Conservation (phyloP, 2,329 filamentous ascomycete species). For the Cercospora zeae-maydis region DNA sequence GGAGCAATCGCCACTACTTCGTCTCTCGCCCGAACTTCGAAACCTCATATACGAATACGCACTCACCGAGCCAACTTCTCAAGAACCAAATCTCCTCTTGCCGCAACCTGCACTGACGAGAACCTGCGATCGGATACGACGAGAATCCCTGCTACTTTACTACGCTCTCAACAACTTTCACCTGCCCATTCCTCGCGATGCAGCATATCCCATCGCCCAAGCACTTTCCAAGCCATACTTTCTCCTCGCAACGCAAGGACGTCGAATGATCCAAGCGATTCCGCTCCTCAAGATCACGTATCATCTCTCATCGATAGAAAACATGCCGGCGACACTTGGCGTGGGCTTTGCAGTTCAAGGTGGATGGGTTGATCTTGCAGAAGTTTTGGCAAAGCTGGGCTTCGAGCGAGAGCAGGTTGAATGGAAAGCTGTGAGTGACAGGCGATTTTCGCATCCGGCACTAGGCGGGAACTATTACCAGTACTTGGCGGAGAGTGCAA, state of each 20-base stretch:
- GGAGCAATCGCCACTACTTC: slow-evolving; percentile 11
- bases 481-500: slow-evolving; percentile 15
- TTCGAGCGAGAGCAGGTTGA: slow-evolving; percentile 8
- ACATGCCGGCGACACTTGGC: slow-evolving; percentile 2
- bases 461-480: slow-evolving; percentile 14
- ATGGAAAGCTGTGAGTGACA: slow-evolving; percentile 10
- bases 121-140: slow-evolving; percentile 21
- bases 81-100: background rate
- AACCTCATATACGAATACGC: slow-evolving; percentile 20
- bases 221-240: background rate
- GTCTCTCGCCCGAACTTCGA: slow-evolving; percentile 15
- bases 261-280: background rate
- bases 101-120: slow-evolving; percentile 8
- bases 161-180: slow-evolving; percentile 25
- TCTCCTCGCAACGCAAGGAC: background rate
- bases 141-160: slow-evolving; percentile 21
- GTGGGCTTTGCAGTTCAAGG: background rate
- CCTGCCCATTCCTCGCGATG: slow-evolving; percentile 17
- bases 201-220: background rate
- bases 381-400: slow-evolving; percentile 2
- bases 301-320: slow-evolving; percentile 13
- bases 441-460: slow-evolving; percentile 6
- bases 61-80: background rate
- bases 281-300: slow-evolving; percentile 4
- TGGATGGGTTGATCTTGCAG: slow-evolving; percentile 7